phyloP scores from a whole-genome alignment of 208 protist species.

The Leishmania braziliensis region DNA sequence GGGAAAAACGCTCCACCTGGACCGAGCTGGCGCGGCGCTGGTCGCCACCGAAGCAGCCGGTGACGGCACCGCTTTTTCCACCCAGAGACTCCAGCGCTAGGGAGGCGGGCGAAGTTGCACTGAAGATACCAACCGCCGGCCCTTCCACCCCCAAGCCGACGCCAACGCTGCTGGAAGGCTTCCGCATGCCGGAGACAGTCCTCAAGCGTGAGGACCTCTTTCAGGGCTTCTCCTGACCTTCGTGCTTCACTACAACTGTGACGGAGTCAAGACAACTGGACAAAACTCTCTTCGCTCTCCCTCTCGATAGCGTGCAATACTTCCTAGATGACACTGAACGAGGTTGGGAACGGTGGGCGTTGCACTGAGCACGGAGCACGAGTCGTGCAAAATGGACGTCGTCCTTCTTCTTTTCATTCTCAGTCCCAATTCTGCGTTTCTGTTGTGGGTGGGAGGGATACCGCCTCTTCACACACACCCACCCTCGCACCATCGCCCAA shows the following conservation, averaged over 20 bases:
- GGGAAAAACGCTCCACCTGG: slow-evolving; percentile 19
- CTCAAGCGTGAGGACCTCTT: slow-evolving; percentile 37
- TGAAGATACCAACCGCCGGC: neutral
- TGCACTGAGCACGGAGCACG: neutral
- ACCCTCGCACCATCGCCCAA: neutral
- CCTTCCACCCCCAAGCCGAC: neutral
- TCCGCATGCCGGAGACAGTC: slow-evolving; percentile 28
- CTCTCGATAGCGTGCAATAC: neutral
- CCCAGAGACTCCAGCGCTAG: too few species aligned
- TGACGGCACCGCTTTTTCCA: neutral
- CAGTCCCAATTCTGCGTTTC: neutral
- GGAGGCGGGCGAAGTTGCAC: neutral
- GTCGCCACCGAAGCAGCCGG: neutral
- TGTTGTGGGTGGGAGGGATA: neutral
- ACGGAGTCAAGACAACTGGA: neutral
- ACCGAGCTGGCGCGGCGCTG: neutral
- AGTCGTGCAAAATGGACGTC: neutral
- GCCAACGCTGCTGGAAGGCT: slow-evolving; percentile 14
- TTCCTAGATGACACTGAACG: neutral
- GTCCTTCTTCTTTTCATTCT: neutral
- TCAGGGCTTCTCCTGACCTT: slow-evolving; percentile 13
- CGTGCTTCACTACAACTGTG: neutral
- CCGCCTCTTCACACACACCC: neutral
- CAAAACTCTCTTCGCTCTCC: neutral
- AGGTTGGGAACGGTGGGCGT: neutral